These are phyloP conservation scores for Sphagnurus paluster DNA, from an alignment of 1,284 basidiomycete species.

Conservation along the genomic window DNA sequence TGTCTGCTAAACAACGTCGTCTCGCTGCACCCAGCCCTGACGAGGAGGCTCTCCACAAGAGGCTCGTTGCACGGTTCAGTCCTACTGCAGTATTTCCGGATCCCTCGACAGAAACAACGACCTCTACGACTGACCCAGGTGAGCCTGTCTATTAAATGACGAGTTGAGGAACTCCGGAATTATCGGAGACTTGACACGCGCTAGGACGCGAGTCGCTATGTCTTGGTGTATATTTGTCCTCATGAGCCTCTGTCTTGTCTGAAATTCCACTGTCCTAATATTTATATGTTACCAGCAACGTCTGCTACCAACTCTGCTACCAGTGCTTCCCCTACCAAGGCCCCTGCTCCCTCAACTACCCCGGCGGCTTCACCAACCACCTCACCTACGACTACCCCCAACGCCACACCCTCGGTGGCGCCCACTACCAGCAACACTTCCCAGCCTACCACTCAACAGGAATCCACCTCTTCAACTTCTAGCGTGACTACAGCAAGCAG, in stretches of 20 bases:
- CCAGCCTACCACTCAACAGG: conserved; percentile 1
- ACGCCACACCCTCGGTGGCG: conserved; percentile 1
- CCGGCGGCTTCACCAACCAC: not conserved
- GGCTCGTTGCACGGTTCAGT: conserved; percentile 18
- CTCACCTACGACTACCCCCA: too few relatives aligned
- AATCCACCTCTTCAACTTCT: not conserved
- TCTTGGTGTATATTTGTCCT: too few relatives aligned
- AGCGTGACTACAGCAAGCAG: too few relatives aligned
- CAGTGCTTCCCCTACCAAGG: too few relatives aligned
- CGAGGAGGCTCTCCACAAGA: conserved; percentile 10
- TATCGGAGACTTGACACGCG: too few relatives aligned
- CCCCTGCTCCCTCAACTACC: not conserved
- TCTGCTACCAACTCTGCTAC: conserved; percentile 1
- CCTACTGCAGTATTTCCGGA: conserved; percentile 8
- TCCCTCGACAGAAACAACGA: conserved; percentile 6
- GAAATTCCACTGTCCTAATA: not conserved
- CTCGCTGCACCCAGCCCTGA: conserved; percentile 6
- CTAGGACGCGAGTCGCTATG: too few relatives aligned
- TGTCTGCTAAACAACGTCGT: conserved; percentile 14
- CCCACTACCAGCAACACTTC: conserved; percentile 2
- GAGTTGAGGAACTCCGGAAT: too few relatives aligned
- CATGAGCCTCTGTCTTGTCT: too few relatives aligned
- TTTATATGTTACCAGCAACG: not conserved
- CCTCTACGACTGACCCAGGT: conserved; percentile 6
- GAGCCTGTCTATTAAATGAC: conserved; percentile 2